Base-by-base conservation (phyloP, 495 filamentous ascomycete genomes). In the Apodospora peruviana region DNA sequence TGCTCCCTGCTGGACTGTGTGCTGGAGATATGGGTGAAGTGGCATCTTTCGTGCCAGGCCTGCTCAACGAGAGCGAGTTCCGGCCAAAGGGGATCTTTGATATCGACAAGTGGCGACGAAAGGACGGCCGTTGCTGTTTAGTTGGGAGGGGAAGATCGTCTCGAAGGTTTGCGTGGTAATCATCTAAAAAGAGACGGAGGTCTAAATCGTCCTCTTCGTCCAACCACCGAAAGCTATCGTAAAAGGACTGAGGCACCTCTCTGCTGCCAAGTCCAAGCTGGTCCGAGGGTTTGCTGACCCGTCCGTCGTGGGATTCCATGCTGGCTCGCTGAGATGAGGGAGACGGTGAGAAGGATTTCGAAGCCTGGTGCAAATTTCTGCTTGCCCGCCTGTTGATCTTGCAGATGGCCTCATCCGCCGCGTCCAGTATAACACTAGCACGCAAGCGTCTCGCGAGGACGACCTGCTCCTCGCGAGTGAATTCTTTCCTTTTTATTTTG, bases 141-240 rank as follows among this genome's bases (percentile, higher is more conserved):
- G 59, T 61, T 14, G 71, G 61, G n/a, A 54, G 55, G 12, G 72
- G 65, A n/a, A 65, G 44, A 43, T 61, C 59, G 43, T 66, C 70
- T 46, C 64, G 66, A 16, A 74, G 56, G 50, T 77, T 74, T 11
- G 72, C 68, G 45, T 77, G 73, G 55, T 77, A 77, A 46, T 78
- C 74, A 57, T 80, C 75, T 7, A 81, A 58, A 37, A 71, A 67
- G 16, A 90, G 71, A 22, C 80, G 79, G 43, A 91, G 66, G 57
- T 91, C 84, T 18, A 91, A 69, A 43, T 87, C 80, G 12, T 84
- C 81, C 51, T 88, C 84, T 51, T 87, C 86, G 21, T 94, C 87
- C 45, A 91, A 69, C 87, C 87, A 90, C 25, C 83, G 79, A 55
- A 91, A 87, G 48, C 75, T 84, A 45, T 88, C 84, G 49, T 80